Conservation (phyloP, 768 basidiomycete genomes). For the Kwoniella dendrophila region DNA sequence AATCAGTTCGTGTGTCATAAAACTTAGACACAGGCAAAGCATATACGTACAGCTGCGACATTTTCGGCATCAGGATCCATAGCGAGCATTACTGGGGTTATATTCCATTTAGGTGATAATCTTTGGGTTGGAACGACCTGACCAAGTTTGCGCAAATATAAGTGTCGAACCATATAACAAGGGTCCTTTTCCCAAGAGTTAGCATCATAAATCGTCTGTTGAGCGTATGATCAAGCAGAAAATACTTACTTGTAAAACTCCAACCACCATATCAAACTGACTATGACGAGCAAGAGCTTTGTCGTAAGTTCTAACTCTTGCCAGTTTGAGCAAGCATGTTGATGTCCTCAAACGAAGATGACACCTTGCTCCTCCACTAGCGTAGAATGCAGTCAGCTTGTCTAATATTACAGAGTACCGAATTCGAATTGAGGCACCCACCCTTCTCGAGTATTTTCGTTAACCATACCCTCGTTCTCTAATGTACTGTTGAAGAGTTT, state of each 20-base stretch:
- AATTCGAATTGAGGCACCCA: slow-evolving; percentile 57
- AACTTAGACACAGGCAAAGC: no score
- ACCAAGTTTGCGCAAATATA: slow-evolving; percentile 75
- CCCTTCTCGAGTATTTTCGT: slow-evolving; percentile 63
- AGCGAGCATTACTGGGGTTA: slow-evolving; percentile 83
- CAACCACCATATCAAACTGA: slow-evolving; percentile 70
- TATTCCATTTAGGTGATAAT: slow-evolving; percentile 72
- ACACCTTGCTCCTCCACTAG: slow-evolving; percentile 62
- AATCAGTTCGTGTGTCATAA: neutral
- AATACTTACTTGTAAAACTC: slow-evolving; percentile 75
- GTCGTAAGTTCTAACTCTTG: slow-evolving; percentile 62
- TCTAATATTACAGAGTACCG: neutral
- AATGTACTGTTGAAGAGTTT: slow-evolving; percentile 75
- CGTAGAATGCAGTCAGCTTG: slow-evolving; percentile 51
- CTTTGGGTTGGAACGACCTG: slow-evolving; percentile 67
- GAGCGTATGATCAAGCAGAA: no score
- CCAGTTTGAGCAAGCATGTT: slow-evolving; percentile 74
- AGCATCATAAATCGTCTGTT: no score
- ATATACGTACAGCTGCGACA: slow-evolving; percentile 64
- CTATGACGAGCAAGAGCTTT: slow-evolving; percentile 60
- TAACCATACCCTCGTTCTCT: slow-evolving; percentile 68
- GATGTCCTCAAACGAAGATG: slow-evolving; percentile 83
- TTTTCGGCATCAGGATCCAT: slow-evolving; percentile 89
- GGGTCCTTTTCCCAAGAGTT: no score
- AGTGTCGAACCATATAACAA: slow-evolving; percentile 79